These are phyloP conservation scores for Quillaja saponaria DNA, from an alignment of 306 rosid species.

Conservation along the genomic window DNA sequence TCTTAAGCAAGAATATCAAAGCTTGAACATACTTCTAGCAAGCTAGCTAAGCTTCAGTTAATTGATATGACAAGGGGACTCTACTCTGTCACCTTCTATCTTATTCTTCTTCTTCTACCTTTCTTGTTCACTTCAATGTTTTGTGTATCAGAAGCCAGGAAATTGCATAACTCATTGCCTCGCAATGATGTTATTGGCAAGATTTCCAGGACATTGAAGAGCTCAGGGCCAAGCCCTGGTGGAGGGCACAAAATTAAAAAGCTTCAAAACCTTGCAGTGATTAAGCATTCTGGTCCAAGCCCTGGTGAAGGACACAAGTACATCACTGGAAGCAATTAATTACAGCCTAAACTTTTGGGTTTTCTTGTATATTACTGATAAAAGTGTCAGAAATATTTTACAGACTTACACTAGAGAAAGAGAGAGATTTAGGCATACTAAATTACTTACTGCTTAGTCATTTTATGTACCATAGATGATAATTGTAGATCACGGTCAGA, in stretches of 20 bases:
- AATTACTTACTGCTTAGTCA: too few species aligned
- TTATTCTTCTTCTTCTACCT: constrained; percentile 31
- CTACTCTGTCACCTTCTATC: constrained; percentile 28
- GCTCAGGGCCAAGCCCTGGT: constrained; percentile 36
- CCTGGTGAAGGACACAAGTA: constrained; percentile 44
- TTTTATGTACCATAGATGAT: too few species aligned
- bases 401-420: too few species aligned
- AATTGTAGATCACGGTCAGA: too few species aligned
- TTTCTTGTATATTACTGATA: background rate
- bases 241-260: constrained; percentile 24
- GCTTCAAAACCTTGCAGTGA: constrained; percentile 10
- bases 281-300: constrained; percentile 46
- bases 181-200: constrained; percentile 1
- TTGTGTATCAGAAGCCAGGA: constrained; percentile 40
- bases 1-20: constrained; percentile 28
- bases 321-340: background rate
- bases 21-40: background rate
- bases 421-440: too few species aligned
- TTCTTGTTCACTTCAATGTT: constrained; percentile 11
- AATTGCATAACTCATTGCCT: constrained; percentile 17
- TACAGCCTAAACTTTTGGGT: background rate
- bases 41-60: background rate
- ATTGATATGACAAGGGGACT: constrained; percentile 43
- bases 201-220: constrained; percentile 24
- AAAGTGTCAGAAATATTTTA: background rate